Evolutionary conservation across 2,329 filamentous ascomycete species (phyloP).

Genomic region (Epichloe gansuensis): DNA sequence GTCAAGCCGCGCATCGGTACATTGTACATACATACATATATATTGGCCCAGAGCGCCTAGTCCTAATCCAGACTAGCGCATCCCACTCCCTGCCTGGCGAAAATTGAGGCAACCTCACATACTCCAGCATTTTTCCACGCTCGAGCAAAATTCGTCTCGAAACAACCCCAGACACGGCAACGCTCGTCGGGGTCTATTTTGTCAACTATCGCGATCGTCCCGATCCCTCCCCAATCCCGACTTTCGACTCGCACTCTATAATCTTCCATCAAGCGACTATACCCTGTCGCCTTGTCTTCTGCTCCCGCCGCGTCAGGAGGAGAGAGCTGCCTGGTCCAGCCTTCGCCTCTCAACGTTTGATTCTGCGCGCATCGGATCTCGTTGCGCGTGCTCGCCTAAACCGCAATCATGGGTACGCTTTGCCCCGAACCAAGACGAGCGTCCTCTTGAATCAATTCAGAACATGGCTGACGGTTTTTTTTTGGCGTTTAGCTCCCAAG

Average conservation of each 20-base stretch:
- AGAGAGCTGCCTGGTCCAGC: constrained; percentile 16
- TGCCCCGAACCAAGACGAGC: neutral
- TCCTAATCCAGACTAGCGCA: constrained; percentile 22
- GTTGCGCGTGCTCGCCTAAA: constrained; percentile 34
- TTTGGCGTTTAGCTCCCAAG: constrained; percentile 67
- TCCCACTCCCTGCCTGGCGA: constrained; percentile 29
- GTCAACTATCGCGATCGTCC: constrained; percentile 12
- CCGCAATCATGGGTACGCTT: constrained; percentile 51
- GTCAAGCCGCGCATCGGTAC: constrained; percentile 3
- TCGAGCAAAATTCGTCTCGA: constrained; percentile 32
- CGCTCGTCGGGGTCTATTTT: constrained; percentile 24
- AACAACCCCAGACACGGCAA: constrained; percentile 29
- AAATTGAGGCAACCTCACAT: constrained; percentile 32
- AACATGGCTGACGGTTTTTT: neutral
- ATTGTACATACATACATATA: neutral
- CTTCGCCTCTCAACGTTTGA: constrained; percentile 10
- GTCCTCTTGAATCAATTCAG: neutral
- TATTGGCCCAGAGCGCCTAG: neutral
- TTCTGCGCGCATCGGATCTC: constrained; percentile 29
- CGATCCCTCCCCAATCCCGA: constrained; percentile 12
- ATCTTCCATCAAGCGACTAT: constrained; percentile 2
- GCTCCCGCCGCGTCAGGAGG: constrained; percentile 12
- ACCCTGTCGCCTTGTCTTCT: constrained; percentile 5
- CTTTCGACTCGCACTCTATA: neutral
- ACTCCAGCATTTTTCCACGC: constrained; percentile 24